Evolutionary conservation across 2,329 filamentous ascomycete species (phyloP), one percentile per base, ranked within the genome.

Genomic region (Cercospora sp.): DNA sequence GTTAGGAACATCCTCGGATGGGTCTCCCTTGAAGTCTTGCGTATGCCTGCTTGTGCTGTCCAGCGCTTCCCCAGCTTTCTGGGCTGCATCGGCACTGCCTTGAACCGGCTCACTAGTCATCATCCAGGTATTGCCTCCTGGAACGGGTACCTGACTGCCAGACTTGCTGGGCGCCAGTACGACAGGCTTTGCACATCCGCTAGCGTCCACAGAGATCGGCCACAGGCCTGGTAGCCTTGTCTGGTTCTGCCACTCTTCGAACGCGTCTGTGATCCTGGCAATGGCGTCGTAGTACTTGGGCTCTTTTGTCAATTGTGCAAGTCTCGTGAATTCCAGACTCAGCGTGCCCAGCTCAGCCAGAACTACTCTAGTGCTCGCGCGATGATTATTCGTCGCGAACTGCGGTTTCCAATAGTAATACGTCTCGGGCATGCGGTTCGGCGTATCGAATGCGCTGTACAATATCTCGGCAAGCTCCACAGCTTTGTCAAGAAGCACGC

Each of bases 231-330:
- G 88, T 7, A 97, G 82, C 3, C 84, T 84, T 0, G 91, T 94
- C 4, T 83, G 78, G 73, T 89, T 87, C 80, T 97, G 92, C 80
- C 90, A 88, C 62, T 90, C 86, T 69, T 93, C 87, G 28, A 97
- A 84, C 7, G 89, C 90, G 76, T 97, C 84, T 18, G 92, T 96
- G 74, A 97, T 91, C 68, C 93, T 89, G 60, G 92, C 91, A 69
- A 97, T 85, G 16, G 93, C 93, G 80, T 97, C 94, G 76, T 96
- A 97, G 80, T 96, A 97, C 77, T 90, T 93, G 73, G 90, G 80
- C 68, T 94, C 84, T 66, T 88, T 88, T 0, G 94, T 97, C 70
- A 97, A 83, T 79, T 97, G 94, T 8, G 93, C 91, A 55, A 97
- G 84, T 16, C 93, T 88, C 0, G 93, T 97, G 78, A 97, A 97